Percentiles rank a stretch among this genome's conserved stretches.
These are phyloP conservation scores for Patellifolia procumbens DNA, from an alignment of 179 eudicot species.

Conservation along the genomic window DNA sequence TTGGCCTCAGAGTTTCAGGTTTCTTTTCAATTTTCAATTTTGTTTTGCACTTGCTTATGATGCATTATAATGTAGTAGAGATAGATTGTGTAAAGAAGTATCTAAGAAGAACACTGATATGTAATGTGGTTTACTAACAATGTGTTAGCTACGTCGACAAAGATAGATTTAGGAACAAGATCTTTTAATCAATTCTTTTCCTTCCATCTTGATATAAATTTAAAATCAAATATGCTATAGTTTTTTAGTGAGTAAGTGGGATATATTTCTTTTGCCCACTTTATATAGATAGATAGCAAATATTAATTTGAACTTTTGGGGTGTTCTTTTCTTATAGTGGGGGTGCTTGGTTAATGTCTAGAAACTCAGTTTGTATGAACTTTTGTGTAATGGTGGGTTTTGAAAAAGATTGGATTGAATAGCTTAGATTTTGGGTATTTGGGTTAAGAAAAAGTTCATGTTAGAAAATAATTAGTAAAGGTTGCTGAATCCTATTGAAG, in stretches of 20 bases:
- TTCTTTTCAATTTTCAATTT: background rate
- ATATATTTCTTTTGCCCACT: background rate
- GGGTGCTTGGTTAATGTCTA: background rate
- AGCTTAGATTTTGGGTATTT: background rate
- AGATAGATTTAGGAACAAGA: background rate
- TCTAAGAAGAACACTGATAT: too few relatives aligned
- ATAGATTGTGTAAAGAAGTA: too few relatives aligned
- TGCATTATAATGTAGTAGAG: background rate
- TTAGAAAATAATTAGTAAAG: background rate
- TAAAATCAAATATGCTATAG: background rate
- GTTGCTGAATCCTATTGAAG: background rate
- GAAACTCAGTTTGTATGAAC: background rate
- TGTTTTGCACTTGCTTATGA: background rate
- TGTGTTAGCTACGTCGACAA: too few relatives aligned
- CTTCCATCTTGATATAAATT: too few relatives aligned
- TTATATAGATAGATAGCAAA: background rate
- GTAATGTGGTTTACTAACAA: too few relatives aligned
- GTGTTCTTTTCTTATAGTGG: too few relatives aligned
- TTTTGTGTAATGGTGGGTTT: background rate
- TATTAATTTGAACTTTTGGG: background rate
- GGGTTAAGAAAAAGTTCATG: background rate
- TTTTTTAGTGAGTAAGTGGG: background rate
- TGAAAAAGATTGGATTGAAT: background rate
- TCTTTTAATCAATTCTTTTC: too few relatives aligned
- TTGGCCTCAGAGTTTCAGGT: constrained; percentile 96